phyloP scores from a whole-genome alignment of 2,329 filamentous ascomycete genomes.

The Arthroderma sp. region DNA sequence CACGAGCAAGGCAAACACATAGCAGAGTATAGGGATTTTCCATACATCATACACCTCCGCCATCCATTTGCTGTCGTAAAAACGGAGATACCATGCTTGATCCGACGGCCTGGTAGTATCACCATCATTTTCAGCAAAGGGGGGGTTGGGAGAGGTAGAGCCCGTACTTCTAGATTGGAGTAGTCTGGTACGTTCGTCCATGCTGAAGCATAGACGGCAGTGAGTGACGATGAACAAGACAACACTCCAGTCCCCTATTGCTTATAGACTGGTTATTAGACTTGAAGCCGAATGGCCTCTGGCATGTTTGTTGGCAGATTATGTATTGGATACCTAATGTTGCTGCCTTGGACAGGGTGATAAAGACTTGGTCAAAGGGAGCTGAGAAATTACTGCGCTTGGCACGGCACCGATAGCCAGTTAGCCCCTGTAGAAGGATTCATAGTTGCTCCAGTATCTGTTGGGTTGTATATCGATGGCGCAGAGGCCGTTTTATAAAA shows the following conservation, averaged over 20 bases:
- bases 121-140: not conserved
- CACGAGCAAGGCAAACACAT: not conserved
- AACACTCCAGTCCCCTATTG: too few relatives aligned
- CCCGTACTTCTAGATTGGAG: not conserved
- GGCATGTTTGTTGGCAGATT: too few relatives aligned
- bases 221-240: too few relatives aligned
- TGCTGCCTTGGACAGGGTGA: not conserved
- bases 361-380: too few relatives aligned
- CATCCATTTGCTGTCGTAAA: not conserved
- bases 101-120: too few relatives aligned
- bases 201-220: too few relatives aligned
- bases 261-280: too few relatives aligned
- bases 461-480: not conserved
- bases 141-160: not conserved
- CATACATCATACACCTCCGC: not conserved
- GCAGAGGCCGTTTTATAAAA: too few relatives aligned
- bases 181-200: not conserved
- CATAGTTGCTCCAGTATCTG: not conserved
- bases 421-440: not conserved
- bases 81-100: not conserved
- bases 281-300: too few relatives aligned
- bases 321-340: too few relatives aligned
- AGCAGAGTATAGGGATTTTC: not conserved
- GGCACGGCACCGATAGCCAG: not conserved
- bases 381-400: too few relatives aligned